Conservation (phyloP, 345 rosid species). For the Capsella bursapastoris region DNA sequence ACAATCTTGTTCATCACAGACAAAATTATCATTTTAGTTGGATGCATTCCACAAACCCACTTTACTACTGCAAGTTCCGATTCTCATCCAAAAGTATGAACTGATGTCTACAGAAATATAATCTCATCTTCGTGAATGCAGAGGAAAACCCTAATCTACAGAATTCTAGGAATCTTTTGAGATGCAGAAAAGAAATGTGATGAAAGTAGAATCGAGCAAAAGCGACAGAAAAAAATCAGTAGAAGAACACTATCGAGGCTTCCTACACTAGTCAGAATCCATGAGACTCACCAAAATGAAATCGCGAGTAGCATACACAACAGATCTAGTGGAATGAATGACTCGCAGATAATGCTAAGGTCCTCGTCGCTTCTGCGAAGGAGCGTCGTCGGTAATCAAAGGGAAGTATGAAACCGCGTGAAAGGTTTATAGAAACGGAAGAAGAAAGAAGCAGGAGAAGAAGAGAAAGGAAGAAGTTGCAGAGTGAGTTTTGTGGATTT, state of each 20-base stretch:
- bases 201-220: conserved; percentile 24
- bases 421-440: neutral
- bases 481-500: conserved; percentile 35
- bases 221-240: neutral
- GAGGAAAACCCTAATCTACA: conserved; percentile 38
- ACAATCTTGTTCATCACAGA: conserved; percentile 23
- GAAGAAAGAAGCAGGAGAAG: neutral
- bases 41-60: neutral
- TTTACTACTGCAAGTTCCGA: neutral
- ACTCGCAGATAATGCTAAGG: conserved; percentile 16
- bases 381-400: neutral
- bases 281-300: conserved; percentile 35
- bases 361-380: conserved; percentile 21
- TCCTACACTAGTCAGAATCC: neutral
- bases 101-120: neutral
- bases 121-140: neutral
- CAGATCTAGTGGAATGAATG: conserved; percentile 34
- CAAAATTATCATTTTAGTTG: conserved; percentile 8
- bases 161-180: conserved; percentile 3
- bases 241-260: neutral
- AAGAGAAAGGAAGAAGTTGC: conserved; percentile 10
- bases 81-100: neutral
- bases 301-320: conserved; percentile 13
- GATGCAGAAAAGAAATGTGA: neutral
- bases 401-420: conserved; percentile 22